Percentiles rank a stretch among this genome's conserved stretches.
phyloP scores from a whole-genome alignment of 805 yeast species.

The Yarrowia sp. region DNA sequence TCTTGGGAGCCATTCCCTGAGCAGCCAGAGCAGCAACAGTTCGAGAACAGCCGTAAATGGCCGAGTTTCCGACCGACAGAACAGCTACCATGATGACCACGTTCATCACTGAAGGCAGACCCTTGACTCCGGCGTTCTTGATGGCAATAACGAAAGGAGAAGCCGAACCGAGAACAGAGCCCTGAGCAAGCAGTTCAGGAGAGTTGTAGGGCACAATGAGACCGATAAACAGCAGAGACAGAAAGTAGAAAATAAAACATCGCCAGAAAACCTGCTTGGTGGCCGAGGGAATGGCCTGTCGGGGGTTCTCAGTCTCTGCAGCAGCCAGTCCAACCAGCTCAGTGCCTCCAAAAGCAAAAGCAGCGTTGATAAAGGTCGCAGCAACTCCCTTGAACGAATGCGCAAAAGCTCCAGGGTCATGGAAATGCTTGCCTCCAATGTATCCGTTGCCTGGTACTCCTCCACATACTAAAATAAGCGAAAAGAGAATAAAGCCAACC shows the following conservation, averaged over 20 bases:
- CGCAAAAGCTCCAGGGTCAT: constrained; percentile 66
- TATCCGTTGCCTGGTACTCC: constrained; percentile 57
- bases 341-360: constrained; percentile 70
- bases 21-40: constrained; percentile 64
- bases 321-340: constrained; percentile 69
- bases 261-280: constrained; percentile 79
- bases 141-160: constrained; percentile 74
- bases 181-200: constrained; percentile 42
- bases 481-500: constrained; percentile 60
- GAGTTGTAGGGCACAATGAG: constrained; percentile 63
- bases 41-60: constrained; percentile 64
- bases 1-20: constrained; percentile 56
- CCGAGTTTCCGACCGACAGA: constrained; percentile 65
- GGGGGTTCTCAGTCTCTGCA: constrained; percentile 67
- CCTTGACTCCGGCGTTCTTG: constrained; percentile 58
- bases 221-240: constrained; percentile 54
- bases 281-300: constrained; percentile 63
- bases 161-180: constrained; percentile 58
- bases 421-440: constrained; percentile 57
- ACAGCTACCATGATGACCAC: constrained; percentile 64
- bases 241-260: constrained; percentile 62
- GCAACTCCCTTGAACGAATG: constrained; percentile 66
- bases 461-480: constrained; percentile 51
- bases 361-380: constrained; percentile 67
- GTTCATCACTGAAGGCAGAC: constrained; percentile 66